Conservation (phyloP, 1,139 yeast genomes). For the Nakaseomyces sp. region DNA sequence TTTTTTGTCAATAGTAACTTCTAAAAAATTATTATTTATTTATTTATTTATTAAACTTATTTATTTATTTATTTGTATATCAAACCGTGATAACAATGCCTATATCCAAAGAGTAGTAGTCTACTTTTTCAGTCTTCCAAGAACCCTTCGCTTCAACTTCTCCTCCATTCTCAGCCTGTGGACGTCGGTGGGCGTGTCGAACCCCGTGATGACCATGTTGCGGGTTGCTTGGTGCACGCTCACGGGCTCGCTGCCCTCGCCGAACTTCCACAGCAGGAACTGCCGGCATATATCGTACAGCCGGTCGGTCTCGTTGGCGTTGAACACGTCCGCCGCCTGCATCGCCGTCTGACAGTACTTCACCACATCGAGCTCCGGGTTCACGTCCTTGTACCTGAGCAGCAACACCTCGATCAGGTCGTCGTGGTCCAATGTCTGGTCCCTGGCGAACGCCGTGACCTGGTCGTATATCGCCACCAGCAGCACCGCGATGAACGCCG, state of each 20-base stretch:
- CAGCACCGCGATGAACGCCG: slow-evolving; percentile 44
- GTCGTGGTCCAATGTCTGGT: slow-evolving; percentile 32
- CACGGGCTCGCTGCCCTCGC: slow-evolving; percentile 8
- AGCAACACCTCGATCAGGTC: slow-evolving; percentile 47
- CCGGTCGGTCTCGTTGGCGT: slow-evolving; percentile 15
- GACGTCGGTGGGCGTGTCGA: slow-evolving; percentile 14
- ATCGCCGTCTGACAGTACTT: slow-evolving; percentile 23
- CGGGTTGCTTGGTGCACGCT: slow-evolving; percentile 3
- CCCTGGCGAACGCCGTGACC: slow-evolving; percentile 26
- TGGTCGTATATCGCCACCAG: slow-evolving; percentile 42
- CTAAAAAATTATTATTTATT: slow-evolving; percentile 3
- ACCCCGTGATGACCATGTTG: not conserved
- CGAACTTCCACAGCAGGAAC: slow-evolving; percentile 15
- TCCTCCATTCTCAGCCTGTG: slow-evolving; percentile 20
- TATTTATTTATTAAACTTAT: not conserved
- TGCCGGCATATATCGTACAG: slow-evolving; percentile 13
- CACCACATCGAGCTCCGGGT: slow-evolving; percentile 9
- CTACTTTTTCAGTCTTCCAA: not conserved
- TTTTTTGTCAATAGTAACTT: slow-evolving; percentile 3
- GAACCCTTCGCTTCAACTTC: slow-evolving; percentile 16
- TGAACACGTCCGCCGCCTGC: slow-evolving; percentile 22
- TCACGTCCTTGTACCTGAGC: slow-evolving; percentile 47
- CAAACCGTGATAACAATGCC: slow-evolving; percentile 1
- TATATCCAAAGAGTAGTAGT: not conserved
- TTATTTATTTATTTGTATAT: slow-evolving; percentile 4